Conservation (phyloP, 495 filamentous ascomycete species). For the Chaetomidium leptoderma region DNA sequence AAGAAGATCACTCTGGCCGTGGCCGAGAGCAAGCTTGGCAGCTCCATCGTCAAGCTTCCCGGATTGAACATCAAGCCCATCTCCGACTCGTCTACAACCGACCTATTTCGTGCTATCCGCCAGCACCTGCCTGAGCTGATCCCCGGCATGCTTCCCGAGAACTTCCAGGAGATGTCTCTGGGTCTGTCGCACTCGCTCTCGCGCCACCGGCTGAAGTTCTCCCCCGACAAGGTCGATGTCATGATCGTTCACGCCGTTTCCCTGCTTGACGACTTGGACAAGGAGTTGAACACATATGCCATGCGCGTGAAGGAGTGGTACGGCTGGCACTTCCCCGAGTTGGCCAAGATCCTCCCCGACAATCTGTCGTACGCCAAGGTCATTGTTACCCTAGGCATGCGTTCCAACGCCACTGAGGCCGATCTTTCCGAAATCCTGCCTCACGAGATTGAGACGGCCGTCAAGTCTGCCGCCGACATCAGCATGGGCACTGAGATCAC, state of each 20-base stretch:
- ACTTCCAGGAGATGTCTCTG: slow-evolving; percentile 86
- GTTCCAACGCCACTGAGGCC: slow-evolving; percentile 63
- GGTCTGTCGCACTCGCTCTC: slow-evolving; percentile 96
- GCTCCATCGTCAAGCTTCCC: slow-evolving; percentile 88
- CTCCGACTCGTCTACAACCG: slow-evolving; percentile 78
- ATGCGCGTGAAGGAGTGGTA: slow-evolving; percentile 99
- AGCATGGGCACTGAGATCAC: slow-evolving; percentile 98
- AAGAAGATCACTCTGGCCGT: slow-evolving; percentile 95
- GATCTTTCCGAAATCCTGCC: slow-evolving; percentile 92
- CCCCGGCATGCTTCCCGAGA: slow-evolving; percentile 77
- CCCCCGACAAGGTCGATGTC: slow-evolving; percentile 96
- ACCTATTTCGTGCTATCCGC: slow-evolving; percentile 90
- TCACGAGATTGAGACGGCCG: slow-evolving; percentile 87
- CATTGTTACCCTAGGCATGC: slow-evolving; percentile 83
- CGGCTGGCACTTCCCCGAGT: slow-evolving; percentile 98
- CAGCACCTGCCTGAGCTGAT: slow-evolving; percentile 86
- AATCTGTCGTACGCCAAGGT: slow-evolving; percentile 90
- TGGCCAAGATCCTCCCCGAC: slow-evolving; percentile 95
- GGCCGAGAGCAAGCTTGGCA: slow-evolving; percentile 88
- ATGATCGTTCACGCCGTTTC: slow-evolving; percentile 98
- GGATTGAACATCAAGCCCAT: slow-evolving; percentile 77
- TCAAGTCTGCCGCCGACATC: slow-evolving; percentile 91
- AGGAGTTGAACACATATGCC: slow-evolving; percentile 96
- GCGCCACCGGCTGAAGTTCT: slow-evolving; percentile 98
- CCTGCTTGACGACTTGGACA: slow-evolving; percentile 92